Evolutionary conservation across 2,329 filamentous ascomycete genomes (phyloP).

Genomic region (Zymoseptoria passerinii): DNA sequence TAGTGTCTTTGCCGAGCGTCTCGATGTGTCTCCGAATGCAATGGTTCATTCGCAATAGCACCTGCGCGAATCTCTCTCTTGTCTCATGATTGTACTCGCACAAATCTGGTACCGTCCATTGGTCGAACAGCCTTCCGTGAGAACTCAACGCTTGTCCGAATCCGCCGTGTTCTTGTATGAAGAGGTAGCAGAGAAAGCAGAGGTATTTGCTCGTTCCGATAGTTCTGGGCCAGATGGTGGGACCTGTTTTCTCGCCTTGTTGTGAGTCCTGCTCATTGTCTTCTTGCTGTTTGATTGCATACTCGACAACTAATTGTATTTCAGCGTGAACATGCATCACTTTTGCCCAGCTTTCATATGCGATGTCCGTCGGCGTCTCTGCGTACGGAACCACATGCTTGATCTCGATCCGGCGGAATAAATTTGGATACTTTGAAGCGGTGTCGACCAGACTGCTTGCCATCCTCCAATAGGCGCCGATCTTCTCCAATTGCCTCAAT

Average conservation of each 20-base stretch:
- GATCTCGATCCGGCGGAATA: conserved; percentile 2
- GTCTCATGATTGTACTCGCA: conserved; percentile 1
- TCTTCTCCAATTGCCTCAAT: conserved; percentile 10
- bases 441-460: conserved; percentile 1
- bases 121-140: conserved; percentile 9
- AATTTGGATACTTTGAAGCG: neutral
- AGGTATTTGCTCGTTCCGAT: conserved; percentile 12
- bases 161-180: conserved; percentile 4
- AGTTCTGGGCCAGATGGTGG: conserved; percentile 1
- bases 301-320: conserved; percentile 8
- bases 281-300: neutral
- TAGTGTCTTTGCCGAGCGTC: neutral
- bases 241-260: neutral
- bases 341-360: conserved; percentile 9
- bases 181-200: conserved; percentile 12
- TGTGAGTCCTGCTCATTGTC: neutral
- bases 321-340: conserved; percentile 12
- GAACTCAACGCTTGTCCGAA: conserved; percentile 3
- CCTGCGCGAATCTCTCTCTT: neutral
- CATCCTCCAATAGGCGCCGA: conserved; percentile 10
- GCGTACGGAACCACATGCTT: conserved; percentile 6
- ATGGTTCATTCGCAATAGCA: conserved; percentile 2
- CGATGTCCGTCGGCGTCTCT: conserved; percentile 3
- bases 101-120: conserved; percentile 12
- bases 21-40: conserved; percentile 1